Base-by-base conservation (phyloP, 345 rosid species). In the Isatis tinctoria region DNA sequence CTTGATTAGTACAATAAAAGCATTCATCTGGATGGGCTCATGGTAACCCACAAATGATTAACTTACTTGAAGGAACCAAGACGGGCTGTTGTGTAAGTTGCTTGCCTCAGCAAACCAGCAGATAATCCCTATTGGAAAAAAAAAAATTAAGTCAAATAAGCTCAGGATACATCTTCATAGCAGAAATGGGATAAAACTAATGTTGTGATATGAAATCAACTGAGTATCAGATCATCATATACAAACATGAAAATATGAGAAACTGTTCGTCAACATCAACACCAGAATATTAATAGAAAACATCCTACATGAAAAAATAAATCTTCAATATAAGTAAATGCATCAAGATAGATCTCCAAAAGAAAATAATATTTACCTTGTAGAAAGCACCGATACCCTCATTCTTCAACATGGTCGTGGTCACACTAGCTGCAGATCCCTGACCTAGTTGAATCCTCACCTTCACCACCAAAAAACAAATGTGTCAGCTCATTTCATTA, bases 371-470 rank as follows among this genome's bases (percentile, higher is more conserved):
- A 4, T 60, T 67, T 78, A 95, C 98, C 96, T 95, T 92, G 91
- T 95, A 95, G 51, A 95, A 86, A 64, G 98, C 97, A 74, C 91
- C 89, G 12, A 92, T 2, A 52, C 98, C 99, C 73, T 95, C 96
- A 37, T 92, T 84, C 81, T 76, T 86, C 33, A 95, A 85, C 99
- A 95, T 92, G 78, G 7, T 90, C 68, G 68, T 87, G 44, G 98
- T 87, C 58, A 95, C 92, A 44, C 79, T 57, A 4, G 10, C 92
- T 10, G 99, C 98, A 16, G 98, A 89, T 73, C 99, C 99, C 74
- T 95, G 99, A 56, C 99, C 99, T 82, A 95, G 69, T 71, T 95
- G 99, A 78, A 95, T 95, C 72, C 99, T 92, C 90, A 95, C 99
- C 99, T 95, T 62, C 67, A 82, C 70, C 78, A 67, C 39, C 26